Conservation (phyloP, 2,329 filamentous ascomycete genomes). For the Camillea tinctor region DNA sequence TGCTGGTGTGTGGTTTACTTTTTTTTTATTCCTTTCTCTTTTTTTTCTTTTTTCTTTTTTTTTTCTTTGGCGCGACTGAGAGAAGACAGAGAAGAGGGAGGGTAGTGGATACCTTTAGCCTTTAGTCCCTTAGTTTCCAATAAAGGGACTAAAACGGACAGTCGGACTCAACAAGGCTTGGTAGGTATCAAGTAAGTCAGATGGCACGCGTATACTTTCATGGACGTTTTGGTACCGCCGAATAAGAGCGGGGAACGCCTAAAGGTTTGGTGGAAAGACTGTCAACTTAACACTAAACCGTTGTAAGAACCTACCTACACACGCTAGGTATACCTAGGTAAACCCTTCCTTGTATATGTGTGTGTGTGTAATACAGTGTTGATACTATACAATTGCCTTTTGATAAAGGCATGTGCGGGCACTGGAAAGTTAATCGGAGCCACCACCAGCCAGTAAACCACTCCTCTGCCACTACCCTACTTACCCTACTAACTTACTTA, state of each 20-base stretch:
- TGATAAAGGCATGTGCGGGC: no score
- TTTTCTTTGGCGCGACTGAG: constrained; percentile 2
- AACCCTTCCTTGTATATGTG: background rate
- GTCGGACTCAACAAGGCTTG: constrained; percentile 2
- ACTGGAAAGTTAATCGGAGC: no score
- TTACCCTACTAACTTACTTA: no score
- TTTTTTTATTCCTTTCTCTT: background rate
- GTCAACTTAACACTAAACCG: background rate
- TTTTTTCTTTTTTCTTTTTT: background rate
- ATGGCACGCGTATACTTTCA: background rate
- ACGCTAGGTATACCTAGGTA: no score
- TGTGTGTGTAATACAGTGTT: background rate
- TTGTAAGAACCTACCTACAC: no score
- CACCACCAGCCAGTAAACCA: no score
- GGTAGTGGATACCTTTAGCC: constrained; percentile 15
- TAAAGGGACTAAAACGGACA: constrained; percentile 7
- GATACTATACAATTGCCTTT: background rate
- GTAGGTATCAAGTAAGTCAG: background rate
- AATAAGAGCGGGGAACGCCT: background rate
- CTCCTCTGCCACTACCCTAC: no score
- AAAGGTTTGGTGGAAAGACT: background rate
- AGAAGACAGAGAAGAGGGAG: constrained; percentile 1
- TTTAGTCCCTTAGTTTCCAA: constrained; percentile 7
- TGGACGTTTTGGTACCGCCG: background rate
- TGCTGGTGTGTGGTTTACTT: background rate